A percentile compares a stretch with the other conserved stretches of the same genome.
Conservation (phyloP, 2,329 filamentous ascomycete genomes). For the Diaporthe ilicicola region DNA sequence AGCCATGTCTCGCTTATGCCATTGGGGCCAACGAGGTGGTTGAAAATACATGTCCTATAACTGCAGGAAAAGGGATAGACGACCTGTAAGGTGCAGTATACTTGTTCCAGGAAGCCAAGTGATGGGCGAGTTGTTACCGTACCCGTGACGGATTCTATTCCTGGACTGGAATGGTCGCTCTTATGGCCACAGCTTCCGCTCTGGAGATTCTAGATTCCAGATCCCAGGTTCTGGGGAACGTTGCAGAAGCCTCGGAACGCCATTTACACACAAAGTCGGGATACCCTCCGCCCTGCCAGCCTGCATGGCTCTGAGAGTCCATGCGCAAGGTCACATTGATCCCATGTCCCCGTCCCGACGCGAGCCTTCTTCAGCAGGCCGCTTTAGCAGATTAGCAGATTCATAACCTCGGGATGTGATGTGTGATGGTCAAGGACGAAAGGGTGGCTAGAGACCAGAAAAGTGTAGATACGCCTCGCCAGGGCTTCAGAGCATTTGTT, state of each 20-base stretch:
- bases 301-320: background rate
- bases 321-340: slow-evolving; percentile 4
- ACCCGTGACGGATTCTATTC: slow-evolving; percentile 1
- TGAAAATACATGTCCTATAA: no score
- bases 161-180: background rate
- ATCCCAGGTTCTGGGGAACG: slow-evolving; percentile 10
- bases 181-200: background rate
- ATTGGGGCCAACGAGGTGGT: background rate
- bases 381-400: no score
- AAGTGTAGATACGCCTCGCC: no score
- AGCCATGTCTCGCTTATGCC: background rate
- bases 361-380: no score
- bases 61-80: no score
- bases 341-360: background rate
- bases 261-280: background rate
- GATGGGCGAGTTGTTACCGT: background rate
- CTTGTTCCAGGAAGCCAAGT: background rate
- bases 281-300: slow-evolving; percentile 5
- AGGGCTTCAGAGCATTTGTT: background rate
- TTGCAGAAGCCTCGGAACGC: background rate
- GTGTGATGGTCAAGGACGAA: background rate
- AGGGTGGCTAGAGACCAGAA: background rate
- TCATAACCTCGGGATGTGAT: background rate
- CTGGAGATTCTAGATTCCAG: slow-evolving; percentile 1
- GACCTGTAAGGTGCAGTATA: no score